Base-by-base conservation (phyloP, 176 grass and related monocot species). In the Zoysia pacifica region DNA sequence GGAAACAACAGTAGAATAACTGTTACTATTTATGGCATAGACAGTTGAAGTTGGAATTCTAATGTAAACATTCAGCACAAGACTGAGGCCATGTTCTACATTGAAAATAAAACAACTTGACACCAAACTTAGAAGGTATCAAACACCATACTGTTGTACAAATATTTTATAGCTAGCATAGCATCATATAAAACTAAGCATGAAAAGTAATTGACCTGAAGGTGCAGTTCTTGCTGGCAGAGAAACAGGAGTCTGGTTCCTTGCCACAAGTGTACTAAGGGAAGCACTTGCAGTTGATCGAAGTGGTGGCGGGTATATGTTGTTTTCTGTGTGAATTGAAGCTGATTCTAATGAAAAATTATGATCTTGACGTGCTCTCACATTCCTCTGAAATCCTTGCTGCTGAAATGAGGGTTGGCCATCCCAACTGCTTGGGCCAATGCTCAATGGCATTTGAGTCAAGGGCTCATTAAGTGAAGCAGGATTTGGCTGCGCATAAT, bases 331-430 rank as follows among this genome's bases (percentile, higher is more conserved):
- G 9, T 64, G 64, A 37, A 55, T 28, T 63, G 69, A 60, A 86
- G 55, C 63, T 81, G 83, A 44, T 70, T 86, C 62, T 44, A 91
- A 11, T 13, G 68, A 64, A 85, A 90, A 41, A 87, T 56, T 67
- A 76, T 36, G 11, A 58, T 49, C 69, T 43, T 79, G 50, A 2
- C 89, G 89, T 36, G 80, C 82, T 80, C 92, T 89, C 37, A 94
- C 86, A 79, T 91, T 94, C 78, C 92, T 94, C 81, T 87, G 81
- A 73, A 41, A 82, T 68, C 63, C 86, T 76, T 89, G 81, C 64
- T 76, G 80, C 58, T 72, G 60, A 75, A 28, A 53, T 65, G 69
- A 66, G 38, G 7, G 37, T 44, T 91, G 77, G 71, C 53, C 48
- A 84, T 63, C 53, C 79, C 80, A 81, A 35, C 69, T 43, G 41